A percentile compares a stretch with the other conserved stretches of the same genome.
Conservation (phyloP, 2,329 filamentous ascomycete genomes). For the Arthrobotrys musiformis region DNA sequence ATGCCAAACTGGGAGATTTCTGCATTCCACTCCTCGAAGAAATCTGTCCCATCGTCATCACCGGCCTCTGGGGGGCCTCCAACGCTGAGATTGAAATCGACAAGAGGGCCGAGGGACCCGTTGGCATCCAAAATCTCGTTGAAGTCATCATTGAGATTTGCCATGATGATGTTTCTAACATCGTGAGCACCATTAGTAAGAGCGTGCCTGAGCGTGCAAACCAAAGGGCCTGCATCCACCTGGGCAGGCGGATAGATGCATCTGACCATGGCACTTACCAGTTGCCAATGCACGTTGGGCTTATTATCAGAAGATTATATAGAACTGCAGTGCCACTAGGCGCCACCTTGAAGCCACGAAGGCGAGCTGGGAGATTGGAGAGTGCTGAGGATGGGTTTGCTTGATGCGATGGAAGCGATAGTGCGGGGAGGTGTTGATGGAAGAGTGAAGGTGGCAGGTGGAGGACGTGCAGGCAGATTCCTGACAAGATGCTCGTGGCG, state of each 20-base stretch:
- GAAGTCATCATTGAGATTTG: background rate
- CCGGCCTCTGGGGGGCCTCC: background rate
- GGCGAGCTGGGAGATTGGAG: background rate
- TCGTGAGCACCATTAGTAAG: background rate
- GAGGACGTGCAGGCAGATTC: background rate
- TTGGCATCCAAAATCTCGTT: conserved; percentile 6
- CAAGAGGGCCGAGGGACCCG: background rate
- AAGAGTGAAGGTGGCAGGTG: background rate
- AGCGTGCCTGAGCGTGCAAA: too few species aligned
- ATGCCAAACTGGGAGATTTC: background rate
- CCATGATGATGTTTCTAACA: background rate
- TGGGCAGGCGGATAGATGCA: background rate
- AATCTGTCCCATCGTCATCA: background rate
- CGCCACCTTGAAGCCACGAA: background rate
- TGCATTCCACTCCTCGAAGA: background rate
- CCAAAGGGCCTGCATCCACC: background rate
- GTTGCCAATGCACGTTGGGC: background rate
- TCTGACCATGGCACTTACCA: background rate
- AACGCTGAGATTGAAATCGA: background rate
- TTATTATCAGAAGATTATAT: background rate
- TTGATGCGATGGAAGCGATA: conserved; percentile 23
- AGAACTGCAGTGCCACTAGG: background rate
- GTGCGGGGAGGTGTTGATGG: background rate
- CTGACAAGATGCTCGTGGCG: background rate
- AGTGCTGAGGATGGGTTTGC: background rate